Conservation (phyloP, 140 eudicot genomes). For the Bidens hawaiensis region DNA sequence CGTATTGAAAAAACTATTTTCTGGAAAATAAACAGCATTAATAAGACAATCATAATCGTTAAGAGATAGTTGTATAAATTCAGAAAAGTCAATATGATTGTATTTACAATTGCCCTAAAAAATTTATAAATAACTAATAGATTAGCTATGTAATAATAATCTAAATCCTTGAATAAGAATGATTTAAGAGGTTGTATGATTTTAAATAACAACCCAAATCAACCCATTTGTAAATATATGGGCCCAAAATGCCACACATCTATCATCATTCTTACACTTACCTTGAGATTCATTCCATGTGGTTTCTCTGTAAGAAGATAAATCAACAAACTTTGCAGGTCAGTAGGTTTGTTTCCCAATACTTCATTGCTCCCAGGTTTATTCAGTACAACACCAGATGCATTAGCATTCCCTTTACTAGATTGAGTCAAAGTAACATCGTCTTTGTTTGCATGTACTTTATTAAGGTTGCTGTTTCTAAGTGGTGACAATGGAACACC, state of each 20-base stretch:
- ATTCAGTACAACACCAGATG: slow-evolving; percentile 35
- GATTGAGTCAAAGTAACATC: slow-evolving; percentile 31
- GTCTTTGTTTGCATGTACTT: slow-evolving; percentile 40
- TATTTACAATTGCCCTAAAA: not conserved
- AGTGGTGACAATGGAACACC: slow-evolving; percentile 57
- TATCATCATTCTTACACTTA: slow-evolving; percentile 21
- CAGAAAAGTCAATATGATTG: not conserved
- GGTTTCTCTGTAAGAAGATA: slow-evolving; percentile 70
- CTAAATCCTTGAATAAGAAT: not conserved
- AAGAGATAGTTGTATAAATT: not conserved
- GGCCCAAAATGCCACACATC: not conserved
- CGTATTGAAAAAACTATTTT: slow-evolving; percentile 3
- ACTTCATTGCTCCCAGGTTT: slow-evolving; percentile 36
- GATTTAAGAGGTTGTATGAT: not conserved
- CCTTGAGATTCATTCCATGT: slow-evolving; percentile 86
- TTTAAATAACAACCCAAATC: slow-evolving; percentile 1
- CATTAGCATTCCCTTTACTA: slow-evolving; percentile 30
- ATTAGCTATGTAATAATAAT: not conserved
- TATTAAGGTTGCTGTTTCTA: slow-evolving; percentile 43
- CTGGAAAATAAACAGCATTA: not conserved
- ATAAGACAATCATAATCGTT: not conserved
- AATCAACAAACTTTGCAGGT: slow-evolving; percentile 53
- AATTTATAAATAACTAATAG: not conserved
- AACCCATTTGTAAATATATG: not conserved
- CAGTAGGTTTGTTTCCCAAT: slow-evolving; percentile 41